phyloP scores from a whole-genome alignment of 2,329 filamentous ascomycete species.

The Aspergillus sp. region DNA sequence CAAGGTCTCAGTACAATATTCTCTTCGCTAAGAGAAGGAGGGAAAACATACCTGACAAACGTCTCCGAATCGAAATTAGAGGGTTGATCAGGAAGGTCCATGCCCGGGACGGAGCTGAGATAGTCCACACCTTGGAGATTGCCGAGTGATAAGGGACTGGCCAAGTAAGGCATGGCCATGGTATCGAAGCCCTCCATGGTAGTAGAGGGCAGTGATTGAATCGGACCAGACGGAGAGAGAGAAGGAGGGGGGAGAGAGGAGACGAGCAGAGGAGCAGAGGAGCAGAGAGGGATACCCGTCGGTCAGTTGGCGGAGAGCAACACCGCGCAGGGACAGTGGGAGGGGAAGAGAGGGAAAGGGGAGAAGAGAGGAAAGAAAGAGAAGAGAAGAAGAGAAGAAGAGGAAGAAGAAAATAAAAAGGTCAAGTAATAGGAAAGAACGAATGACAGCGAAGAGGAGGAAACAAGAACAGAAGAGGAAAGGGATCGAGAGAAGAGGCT shows the following conservation, averaged over 20 bases:
- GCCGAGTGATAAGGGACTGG: slow-evolving; percentile 50
- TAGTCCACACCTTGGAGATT: slow-evolving; percentile 45
- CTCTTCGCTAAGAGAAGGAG: slow-evolving; percentile 1
- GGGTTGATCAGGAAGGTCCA: slow-evolving; percentile 53
- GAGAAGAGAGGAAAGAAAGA: slow-evolving; percentile 4
- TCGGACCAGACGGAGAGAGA: not conserved
- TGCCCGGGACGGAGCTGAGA: slow-evolving; percentile 43
- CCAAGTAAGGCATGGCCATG: slow-evolving; percentile 57
- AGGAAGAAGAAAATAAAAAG: slow-evolving; percentile 2
- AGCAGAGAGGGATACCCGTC: slow-evolving; percentile 1
- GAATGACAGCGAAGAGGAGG: slow-evolving; percentile 1
- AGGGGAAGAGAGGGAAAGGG: slow-evolving; percentile 4
- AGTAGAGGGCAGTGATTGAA: slow-evolving; percentile 7
- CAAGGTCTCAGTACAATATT: not conserved
- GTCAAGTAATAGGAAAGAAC: slow-evolving; percentile 2
- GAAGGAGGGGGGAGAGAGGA: not conserved
- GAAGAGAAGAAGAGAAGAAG: slow-evolving; percentile 2
- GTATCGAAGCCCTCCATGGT: slow-evolving; percentile 54
- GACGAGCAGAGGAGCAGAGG: slow-evolving; percentile 3
- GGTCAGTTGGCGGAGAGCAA: not conserved
- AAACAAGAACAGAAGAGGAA: slow-evolving; percentile 2
- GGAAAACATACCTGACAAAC: slow-evolving; percentile 49
- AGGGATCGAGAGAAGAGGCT: slow-evolving; percentile 1
- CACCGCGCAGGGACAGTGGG: slow-evolving; percentile 3
- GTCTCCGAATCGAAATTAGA: slow-evolving; percentile 56